A percentile compares a stretch with the other conserved stretches of the same genome.
phyloP scores from a whole-genome alignment of 2,329 filamentous ascomycete species.

The Stachybotrys chlorohalonatus region DNA sequence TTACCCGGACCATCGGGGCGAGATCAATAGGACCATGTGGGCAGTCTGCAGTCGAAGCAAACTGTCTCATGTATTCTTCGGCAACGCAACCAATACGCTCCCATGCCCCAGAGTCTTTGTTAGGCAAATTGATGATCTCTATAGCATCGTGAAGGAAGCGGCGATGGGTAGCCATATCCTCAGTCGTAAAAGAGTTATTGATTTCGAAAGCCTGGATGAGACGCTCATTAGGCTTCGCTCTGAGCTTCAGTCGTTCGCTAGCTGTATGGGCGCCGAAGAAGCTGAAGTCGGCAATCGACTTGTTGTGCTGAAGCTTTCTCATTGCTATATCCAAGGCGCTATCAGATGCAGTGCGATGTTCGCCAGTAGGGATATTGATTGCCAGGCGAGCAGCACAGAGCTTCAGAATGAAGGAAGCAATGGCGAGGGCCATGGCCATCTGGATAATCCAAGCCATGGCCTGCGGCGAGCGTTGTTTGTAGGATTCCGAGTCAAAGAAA shows the following conservation, averaged over 20 bases:
- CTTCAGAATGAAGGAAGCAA: too few species aligned
- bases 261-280: background rate
- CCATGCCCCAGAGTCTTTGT: background rate
- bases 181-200: background rate
- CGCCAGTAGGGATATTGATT: background rate
- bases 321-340: background rate
- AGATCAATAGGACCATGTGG: too few species aligned
- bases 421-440: too few species aligned
- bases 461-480: too few species aligned
- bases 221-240: background rate
- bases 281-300: background rate
- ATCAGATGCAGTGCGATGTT: background rate
- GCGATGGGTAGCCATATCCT: background rate
- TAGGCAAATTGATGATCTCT: background rate
- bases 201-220: background rate
- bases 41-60: too few species aligned
- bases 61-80: background rate
- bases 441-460: too few species aligned
- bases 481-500: too few species aligned
- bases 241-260: background rate
- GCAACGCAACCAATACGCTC: background rate
- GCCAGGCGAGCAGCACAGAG: too few species aligned
- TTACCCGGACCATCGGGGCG: too few species aligned
- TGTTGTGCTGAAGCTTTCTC: background rate
- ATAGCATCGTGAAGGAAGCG: background rate